phyloP scores from a whole-genome alignment of 2,329 filamentous ascomycete species.

The Lecanicillium sp. region DNA sequence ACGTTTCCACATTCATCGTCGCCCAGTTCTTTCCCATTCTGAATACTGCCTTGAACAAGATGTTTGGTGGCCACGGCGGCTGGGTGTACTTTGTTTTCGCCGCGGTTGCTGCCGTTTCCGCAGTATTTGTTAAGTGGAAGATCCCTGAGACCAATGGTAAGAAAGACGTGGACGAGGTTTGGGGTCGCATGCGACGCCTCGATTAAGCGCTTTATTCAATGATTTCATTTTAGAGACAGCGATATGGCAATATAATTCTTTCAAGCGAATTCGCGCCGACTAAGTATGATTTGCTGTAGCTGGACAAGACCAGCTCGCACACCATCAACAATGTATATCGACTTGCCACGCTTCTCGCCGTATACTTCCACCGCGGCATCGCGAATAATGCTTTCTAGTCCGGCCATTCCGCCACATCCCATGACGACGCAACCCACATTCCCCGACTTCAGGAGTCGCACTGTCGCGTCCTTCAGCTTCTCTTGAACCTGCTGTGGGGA shows the following conservation, averaged over 20 bases:
- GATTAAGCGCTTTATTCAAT: slow-evolving; percentile 32
- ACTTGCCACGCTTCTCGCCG: slow-evolving; percentile 49
- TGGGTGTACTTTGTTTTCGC: slow-evolving; percentile 93
- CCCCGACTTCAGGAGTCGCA: slow-evolving; percentile 51
- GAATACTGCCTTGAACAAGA: slow-evolving; percentile 62
- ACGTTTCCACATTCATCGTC: slow-evolving; percentile 84
- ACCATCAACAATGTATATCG: slow-evolving; percentile 70
- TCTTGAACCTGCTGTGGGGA: slow-evolving; percentile 56
- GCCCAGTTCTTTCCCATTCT: slow-evolving; percentile 92
- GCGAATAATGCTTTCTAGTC: slow-evolving; percentile 71
- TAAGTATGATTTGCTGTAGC: slow-evolving; percentile 49
- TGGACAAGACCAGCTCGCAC: slow-evolving; percentile 63
- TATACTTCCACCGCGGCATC: slow-evolving; percentile 59
- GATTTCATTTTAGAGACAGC: background rate
- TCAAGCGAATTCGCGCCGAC: slow-evolving; percentile 33
- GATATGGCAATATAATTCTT: background rate
- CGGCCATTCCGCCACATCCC: slow-evolving; percentile 89
- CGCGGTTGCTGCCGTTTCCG: slow-evolving; percentile 61
- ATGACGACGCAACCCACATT: slow-evolving; percentile 66
- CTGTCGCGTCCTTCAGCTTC: slow-evolving; percentile 65
- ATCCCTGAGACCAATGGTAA: slow-evolving; percentile 90
- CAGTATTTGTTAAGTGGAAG: slow-evolving; percentile 62
- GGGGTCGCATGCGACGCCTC: slow-evolving; percentile 59
- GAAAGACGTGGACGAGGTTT: slow-evolving; percentile 81
- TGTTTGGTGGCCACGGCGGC: slow-evolving; percentile 58